phyloP scores from a whole-genome alignment of 805 yeast genomes.

The Nakazawaea sp. region DNA sequence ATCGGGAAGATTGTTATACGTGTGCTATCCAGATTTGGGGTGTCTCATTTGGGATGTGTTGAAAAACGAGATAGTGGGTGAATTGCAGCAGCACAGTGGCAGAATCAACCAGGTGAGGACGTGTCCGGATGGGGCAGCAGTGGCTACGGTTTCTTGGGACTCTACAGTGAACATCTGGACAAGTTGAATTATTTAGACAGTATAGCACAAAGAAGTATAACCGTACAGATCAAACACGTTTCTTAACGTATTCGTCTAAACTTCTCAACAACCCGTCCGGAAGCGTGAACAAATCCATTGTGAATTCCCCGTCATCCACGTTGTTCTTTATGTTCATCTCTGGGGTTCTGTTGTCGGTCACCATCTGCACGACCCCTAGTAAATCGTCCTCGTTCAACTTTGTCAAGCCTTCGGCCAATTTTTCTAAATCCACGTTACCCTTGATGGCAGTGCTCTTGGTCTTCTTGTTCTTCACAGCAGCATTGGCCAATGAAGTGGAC shows the following conservation, averaged over 20 bases:
- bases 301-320: constrained; percentile 94
- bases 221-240: constrained; percentile 29
- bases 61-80: constrained; percentile 57
- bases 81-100: constrained; percentile 48
- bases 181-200: neutral
- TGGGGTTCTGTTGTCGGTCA: constrained; percentile 88
- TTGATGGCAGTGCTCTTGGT: constrained; percentile 53
- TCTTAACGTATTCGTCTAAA: constrained; percentile 90
- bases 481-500: constrained; percentile 13
- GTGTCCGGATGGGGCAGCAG: constrained; percentile 69
- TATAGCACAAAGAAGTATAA: neutral
- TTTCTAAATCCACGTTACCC: constrained; percentile 81
- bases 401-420: constrained; percentile 83
- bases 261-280: constrained; percentile 89
- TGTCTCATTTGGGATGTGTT: constrained; percentile 76
- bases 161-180: constrained; percentile 62
- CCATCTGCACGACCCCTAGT: constrained; percentile 94
- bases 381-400: constrained; percentile 88
- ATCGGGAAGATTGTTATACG: constrained; percentile 69
- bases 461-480: constrained; percentile 41
- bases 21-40: constrained; percentile 70
- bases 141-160: constrained; percentile 82
- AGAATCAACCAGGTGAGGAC: constrained; percentile 57
- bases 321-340: constrained; percentile 96
- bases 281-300: constrained; percentile 88